A percentile compares a stretch with the other conserved stretches of the same genome.
These are phyloP conservation scores for Colletotrichum filicis DNA, from an alignment of 2,329 filamentous ascomycete genomes.

Conservation along the genomic window DNA sequence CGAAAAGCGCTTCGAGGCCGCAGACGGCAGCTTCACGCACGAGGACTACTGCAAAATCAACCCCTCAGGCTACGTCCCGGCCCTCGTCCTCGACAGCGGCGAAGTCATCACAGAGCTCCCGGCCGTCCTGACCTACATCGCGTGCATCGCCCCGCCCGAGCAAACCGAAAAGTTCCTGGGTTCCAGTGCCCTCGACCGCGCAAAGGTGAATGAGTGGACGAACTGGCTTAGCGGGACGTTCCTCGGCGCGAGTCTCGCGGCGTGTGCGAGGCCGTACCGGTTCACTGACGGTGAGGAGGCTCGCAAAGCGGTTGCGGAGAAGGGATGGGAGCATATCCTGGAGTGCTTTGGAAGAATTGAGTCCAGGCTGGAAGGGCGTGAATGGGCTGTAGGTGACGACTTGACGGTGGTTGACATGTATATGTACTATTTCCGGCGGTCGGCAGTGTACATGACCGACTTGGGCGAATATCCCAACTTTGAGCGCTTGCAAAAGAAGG, in stretches of 20 bases:
- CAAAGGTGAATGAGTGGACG: neutral
- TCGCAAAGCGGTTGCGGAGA: neutral
- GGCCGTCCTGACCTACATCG: slow-evolving; percentile 46
- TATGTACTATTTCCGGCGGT: neutral
- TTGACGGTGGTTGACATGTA: neutral
- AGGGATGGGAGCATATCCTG: neutral
- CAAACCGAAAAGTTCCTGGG: neutral
- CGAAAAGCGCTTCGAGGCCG: neutral
- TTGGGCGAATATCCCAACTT: neutral
- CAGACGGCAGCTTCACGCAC: neutral
- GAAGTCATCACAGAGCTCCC: slow-evolving; percentile 47
- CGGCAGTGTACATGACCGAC: neutral
- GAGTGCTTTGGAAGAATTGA: neutral
- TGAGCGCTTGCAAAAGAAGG: neutral
- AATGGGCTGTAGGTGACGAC: neutral
- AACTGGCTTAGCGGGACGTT: neutral
- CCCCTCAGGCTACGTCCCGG: slow-evolving; percentile 43
- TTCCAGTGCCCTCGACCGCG: neutral
- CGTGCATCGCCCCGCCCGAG: slow-evolving; percentile 36
- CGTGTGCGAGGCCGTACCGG: neutral
- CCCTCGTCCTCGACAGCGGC: slow-evolving; percentile 40
- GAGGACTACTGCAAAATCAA: neutral
- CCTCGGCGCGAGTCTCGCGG: neutral
- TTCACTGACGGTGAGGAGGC: neutral
- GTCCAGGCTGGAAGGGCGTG: neutral